Evolutionary conservation across 1,284 basidiomycete genomes (phyloP), one percentile per base, ranked within the genome.

Genomic region (Ceratobasidium theobromae): DNA sequence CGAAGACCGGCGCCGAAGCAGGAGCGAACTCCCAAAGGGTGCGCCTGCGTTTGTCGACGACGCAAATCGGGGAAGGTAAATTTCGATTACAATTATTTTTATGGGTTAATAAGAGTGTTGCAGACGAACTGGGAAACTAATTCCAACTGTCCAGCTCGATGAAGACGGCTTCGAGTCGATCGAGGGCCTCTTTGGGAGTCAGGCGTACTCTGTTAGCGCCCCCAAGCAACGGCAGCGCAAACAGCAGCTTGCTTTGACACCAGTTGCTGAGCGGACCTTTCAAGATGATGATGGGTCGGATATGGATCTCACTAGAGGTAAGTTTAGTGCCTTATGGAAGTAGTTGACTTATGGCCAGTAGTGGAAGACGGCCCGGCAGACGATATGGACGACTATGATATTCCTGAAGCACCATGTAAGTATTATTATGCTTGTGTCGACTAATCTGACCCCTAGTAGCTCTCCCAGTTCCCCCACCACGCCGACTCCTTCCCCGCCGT

Each of bases 261-360:
- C 51, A 4, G 62, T 55, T 11, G 40, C 33, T 6, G 62, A 65
- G 40, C 14, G 23, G 21, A 65, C 51, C 28, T 52, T 54, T 25
- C 51, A 45, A 23, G 66, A 67, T 16, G 68, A 69, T 18, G 68
- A 67, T 35, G 64, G 67, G 5, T 64, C 57, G 32, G 66, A 62
- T 18, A 58, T 60, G 49, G 68, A 69, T 33, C 53, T 53, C 14
- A 65, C 67, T 14, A 33, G 54, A 28, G 32, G 55, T 53, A 52
- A 6, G 46, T 52, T 21, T 49, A 32, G 12, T 51, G 27, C 28
- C 16, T 40, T 16, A 6, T 32, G 14, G 18, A 11, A 45, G 8
- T 53, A 21, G n/a, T n/a, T n/a, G n/a, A n/a, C n/a, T n/a, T n/a
- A n/a, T n/a, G n/a, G n/a, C n/a, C 62, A 55, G 49, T 53, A 28